Evolutionary conservation across 2,329 filamentous ascomycete species (phyloP), one percentile per base, ranked within the genome.

Genomic region (Trichoderma koningii): DNA sequence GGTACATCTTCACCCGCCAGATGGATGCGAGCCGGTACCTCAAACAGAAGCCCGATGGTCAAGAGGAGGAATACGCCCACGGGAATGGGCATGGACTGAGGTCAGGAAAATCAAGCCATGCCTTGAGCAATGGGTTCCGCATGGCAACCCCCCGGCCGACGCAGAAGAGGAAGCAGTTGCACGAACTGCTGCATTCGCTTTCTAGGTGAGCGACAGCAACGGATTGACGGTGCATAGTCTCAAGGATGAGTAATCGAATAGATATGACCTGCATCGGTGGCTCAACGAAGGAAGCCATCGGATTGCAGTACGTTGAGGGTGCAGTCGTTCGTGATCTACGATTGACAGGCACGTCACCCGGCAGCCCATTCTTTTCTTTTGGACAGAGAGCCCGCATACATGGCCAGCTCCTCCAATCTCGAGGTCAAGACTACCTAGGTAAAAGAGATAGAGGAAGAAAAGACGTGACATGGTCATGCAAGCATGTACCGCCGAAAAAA

Each of bases 401-500:
- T 26, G 26, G n/a, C 28, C 34, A 41, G 19, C 45, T 14, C 26
- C 53, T 55, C n/a, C 34, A 30, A 38, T 38, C 38, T 56, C 34
- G 5, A 14, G 14, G 45, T 38, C 28, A 47, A 38, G 17, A 26
- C 10, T 23, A 23, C 3, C 21, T 23, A 23, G 21, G 21, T 23
- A 23, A 23, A 23, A 23, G n/a, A 23, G 21, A 23, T 23, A 23
- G 21, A 23, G 21, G 21, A 23, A 23, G n/a, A 52, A 17, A 45
- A 45, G 55, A 56, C 19, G 38, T n/a, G n/a, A 38, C 3, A 34
- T 12, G 30, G 12, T 38, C 34, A 38, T 42, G 52, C n/a, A 30
- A 64, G 64, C 10, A 74, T 78, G 76, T 78, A 66, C 72, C 76
- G 74, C 73, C 65, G 69, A 59, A 71, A 68, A 72, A 73, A 70